phyloP scores from a whole-genome alignment of 805 yeast genomes.

The Saccharomycopsis sp. region DNA sequence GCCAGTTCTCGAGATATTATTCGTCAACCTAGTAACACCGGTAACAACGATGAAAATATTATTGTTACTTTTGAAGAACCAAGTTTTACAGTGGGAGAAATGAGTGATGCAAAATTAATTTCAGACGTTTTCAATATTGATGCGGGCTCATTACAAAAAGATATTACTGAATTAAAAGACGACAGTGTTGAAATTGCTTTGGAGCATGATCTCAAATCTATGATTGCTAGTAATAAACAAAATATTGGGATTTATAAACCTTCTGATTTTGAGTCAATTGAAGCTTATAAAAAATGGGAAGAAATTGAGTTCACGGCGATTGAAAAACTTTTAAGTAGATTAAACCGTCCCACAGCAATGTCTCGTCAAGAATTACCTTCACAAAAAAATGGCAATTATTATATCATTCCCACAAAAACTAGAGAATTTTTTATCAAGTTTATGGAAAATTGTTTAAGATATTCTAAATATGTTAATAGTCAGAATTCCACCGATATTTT shows the following conservation, averaged over 20 bases:
- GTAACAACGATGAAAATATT: slow-evolving; percentile 20
- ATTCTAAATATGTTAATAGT: slow-evolving; percentile 1
- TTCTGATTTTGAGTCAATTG: slow-evolving; percentile 28
- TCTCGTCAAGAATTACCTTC: slow-evolving; percentile 1
- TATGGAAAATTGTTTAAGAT: slow-evolving; percentile 31
- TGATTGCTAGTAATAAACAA: slow-evolving; percentile 20
- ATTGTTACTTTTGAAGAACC: slow-evolving; percentile 30
- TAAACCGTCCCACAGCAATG: slow-evolving; percentile 15
- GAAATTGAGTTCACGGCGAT: slow-evolving; percentile 27
- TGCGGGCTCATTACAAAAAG: slow-evolving; percentile 41
- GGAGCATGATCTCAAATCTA: slow-evolving; percentile 24
- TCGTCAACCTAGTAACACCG: slow-evolving; percentile 24
- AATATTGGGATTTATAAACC: slow-evolving; percentile 24
- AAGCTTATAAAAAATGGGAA: slow-evolving; percentile 33
- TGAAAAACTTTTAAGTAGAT: slow-evolving; percentile 23
- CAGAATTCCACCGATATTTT: neutral
- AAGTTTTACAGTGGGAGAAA: slow-evolving; percentile 42
- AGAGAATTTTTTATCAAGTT: slow-evolving; percentile 29
- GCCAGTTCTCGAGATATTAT: neutral
- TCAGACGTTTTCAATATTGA: slow-evolving; percentile 41
- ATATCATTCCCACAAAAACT: slow-evolving; percentile 25
- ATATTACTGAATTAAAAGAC: slow-evolving; percentile 34
- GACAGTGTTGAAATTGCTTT: slow-evolving; percentile 27
- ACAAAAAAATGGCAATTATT: slow-evolving; percentile 21
- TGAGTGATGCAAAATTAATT: slow-evolving; percentile 41